A percentile compares a stretch with the other conserved stretches of the same genome.
Evolutionary conservation across 1,284 basidiomycete species (phyloP).

Genomic region (Puccinia novopanici): DNA sequence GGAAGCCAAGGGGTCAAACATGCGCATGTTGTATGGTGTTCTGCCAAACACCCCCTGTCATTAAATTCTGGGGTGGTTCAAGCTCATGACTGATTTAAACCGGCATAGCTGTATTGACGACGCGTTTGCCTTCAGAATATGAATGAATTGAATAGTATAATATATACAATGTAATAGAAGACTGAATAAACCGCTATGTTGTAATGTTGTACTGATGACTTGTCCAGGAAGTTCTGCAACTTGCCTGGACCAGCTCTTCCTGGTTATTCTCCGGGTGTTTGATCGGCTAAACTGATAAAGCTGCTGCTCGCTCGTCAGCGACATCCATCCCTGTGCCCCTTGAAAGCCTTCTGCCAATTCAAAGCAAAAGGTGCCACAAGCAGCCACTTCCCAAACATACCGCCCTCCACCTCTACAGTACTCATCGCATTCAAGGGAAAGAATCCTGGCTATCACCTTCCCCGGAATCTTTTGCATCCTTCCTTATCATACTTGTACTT

Average conservation of each 20-base stretch:
- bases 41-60: neutral
- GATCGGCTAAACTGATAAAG: constrained; percentile 1
- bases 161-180: neutral
- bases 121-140: constrained; percentile 6
- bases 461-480: too few species aligned
- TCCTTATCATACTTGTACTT: too few species aligned
- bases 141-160: neutral
- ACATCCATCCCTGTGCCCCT: neutral
- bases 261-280: constrained; percentile 9
- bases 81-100: neutral
- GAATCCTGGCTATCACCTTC: too few species aligned
- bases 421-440: too few species aligned
- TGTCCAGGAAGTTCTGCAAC: neutral
- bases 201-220: too few species aligned
- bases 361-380: too few species aligned
- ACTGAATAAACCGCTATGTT: constrained; percentile 1
- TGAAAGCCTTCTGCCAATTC: too few species aligned
- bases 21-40: neutral
- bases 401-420: too few species aligned
- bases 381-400: too few species aligned
- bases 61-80: constrained; percentile 11
- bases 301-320: too few species aligned
- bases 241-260: constrained; percentile 14
- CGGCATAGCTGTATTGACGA: neutral
- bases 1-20: neutral